phyloP scores from a whole-genome alignment of 2,329 filamentous ascomycete genomes.

The Lachnellula willkommii region DNA sequence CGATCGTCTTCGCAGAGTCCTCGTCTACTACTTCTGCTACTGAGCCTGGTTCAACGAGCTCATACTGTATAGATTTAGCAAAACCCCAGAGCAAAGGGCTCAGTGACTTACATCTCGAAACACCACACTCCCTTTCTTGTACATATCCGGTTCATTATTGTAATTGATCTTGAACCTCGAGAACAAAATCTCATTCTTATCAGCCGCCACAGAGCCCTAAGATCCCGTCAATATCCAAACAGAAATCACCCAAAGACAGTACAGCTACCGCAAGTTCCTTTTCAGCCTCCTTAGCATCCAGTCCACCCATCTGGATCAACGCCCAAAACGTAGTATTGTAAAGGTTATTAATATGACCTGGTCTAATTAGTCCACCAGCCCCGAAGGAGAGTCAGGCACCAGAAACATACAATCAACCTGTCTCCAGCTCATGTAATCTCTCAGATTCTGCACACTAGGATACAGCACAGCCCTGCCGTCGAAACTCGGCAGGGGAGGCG shows the following conservation, averaged over 20 bases:
- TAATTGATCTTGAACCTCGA: constrained; percentile 89
- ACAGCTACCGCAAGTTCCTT: constrained; percentile 61
- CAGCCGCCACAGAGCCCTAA: constrained; percentile 73
- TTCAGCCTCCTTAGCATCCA: constrained; percentile 75
- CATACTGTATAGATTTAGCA: constrained; percentile 49
- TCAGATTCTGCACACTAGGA: constrained; percentile 71
- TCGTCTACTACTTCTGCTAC: constrained; percentile 37
- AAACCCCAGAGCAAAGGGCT: background rate
- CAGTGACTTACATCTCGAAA: constrained; percentile 58
- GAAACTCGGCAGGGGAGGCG: constrained; percentile 77
- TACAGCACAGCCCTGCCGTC: constrained; percentile 90
- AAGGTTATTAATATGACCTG: constrained; percentile 94
- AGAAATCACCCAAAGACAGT: background rate
- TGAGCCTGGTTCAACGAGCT: constrained; percentile 55
- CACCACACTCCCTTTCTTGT: constrained; percentile 86
- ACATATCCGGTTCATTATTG: constrained; percentile 91
- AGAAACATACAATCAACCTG: constrained; percentile 81
- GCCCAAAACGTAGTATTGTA: constrained; percentile 98
- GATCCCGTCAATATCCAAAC: constrained; percentile 17
- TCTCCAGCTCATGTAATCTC: constrained; percentile 95
- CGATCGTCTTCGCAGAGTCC: constrained; percentile 43
- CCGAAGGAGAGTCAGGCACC: constrained; percentile 1
- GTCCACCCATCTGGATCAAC: constrained; percentile 70
- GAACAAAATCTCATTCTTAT: constrained; percentile 97
- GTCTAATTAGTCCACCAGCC: background rate